Evolutionary conservation across 768 basidiomycete species (phyloP).

Genomic region (Grammothele lineata): DNA sequence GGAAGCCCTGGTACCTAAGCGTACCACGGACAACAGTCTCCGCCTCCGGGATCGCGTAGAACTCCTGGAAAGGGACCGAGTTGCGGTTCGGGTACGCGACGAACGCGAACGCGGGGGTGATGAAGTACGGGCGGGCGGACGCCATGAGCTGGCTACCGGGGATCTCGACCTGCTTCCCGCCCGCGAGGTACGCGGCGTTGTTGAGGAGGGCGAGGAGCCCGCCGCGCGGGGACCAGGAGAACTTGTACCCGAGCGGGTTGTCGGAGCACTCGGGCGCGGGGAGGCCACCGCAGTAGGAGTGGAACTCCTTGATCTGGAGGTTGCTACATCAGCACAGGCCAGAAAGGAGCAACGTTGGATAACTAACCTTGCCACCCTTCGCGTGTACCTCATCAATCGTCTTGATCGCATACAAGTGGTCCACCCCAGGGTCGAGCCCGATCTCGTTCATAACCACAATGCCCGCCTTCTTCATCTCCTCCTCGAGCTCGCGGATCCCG

Average conservation of each 20-base stretch:
- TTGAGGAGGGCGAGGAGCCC: slow-evolving; percentile 94
- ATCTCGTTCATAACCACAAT: slow-evolving; percentile 97
- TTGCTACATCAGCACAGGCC: not conserved
- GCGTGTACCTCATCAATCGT: slow-evolving; percentile 91
- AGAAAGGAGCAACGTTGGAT: too few species aligned
- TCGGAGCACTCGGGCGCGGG: slow-evolving; percentile 87
- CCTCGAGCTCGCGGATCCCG: slow-evolving; percentile 84
- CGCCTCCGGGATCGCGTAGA: slow-evolving; percentile 90
- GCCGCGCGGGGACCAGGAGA: slow-evolving; percentile 97
- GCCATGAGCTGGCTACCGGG: slow-evolving; percentile 84
- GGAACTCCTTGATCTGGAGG: slow-evolving; percentile 77
- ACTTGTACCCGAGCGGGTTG: slow-evolving; percentile 98
- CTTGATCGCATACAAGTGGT: slow-evolving; percentile 92
- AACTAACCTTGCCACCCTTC: slow-evolving; percentile 82
- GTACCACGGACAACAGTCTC: slow-evolving; percentile 92
- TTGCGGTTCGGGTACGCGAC: slow-evolving; percentile 97
- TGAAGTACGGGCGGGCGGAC: slow-evolving; percentile 89
- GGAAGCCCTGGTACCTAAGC: slow-evolving; percentile 94
- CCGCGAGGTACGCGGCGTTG: slow-evolving; percentile 73
- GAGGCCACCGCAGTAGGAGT: slow-evolving; percentile 94
- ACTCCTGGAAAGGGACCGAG: slow-evolving; percentile 86
- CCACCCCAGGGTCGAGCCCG: slow-evolving; percentile 93
- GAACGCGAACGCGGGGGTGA: slow-evolving; percentile 93
- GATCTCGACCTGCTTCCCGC: slow-evolving; percentile 61
- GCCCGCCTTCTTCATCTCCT: slow-evolving; percentile 77